Evolutionary conservation across 208 protist species (phyloP).

Genomic region (Entamoeba histolytica): DNA sequence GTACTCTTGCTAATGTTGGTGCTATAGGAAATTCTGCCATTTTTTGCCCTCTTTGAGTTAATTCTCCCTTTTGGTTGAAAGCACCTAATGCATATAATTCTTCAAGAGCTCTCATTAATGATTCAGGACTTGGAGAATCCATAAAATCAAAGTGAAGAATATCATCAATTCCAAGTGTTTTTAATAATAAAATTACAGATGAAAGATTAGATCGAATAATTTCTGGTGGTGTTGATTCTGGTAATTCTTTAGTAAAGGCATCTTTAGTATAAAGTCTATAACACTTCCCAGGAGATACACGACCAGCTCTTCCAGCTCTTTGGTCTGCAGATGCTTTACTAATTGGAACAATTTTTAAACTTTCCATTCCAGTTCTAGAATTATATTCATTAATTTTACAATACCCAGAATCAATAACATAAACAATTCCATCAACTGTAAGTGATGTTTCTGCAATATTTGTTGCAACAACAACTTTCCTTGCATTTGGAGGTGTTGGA

Average conservation of each 20-base stretch:
- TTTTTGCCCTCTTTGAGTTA: background rate
- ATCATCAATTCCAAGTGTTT: conserved; percentile 51
- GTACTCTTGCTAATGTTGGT: background rate
- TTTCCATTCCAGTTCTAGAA: conserved; percentile 9
- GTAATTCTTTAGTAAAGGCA: conserved; percentile 40
- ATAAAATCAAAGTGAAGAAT: conserved; percentile 49
- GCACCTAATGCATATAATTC: background rate
- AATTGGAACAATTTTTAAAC: conserved; percentile 1
- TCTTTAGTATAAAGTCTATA: conserved; percentile 20
- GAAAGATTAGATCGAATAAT: conserved; percentile 60
- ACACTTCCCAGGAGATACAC: background rate
- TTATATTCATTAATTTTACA: conserved; percentile 55
- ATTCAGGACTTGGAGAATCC: conserved; percentile 33
- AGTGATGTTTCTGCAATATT: conserved; percentile 66
- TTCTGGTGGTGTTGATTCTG: conserved; percentile 49
- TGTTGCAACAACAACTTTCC: conserved; percentile 20
- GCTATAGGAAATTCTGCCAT: background rate
- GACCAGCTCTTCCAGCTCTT: conserved; percentile 11
- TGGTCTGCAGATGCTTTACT: conserved; percentile 10
- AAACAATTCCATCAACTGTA: conserved; percentile 89
- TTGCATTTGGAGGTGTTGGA: background rate
- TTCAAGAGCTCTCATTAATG: background rate
- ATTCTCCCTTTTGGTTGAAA: background rate
- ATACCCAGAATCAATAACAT: conserved; percentile 88
- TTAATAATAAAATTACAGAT: conserved; percentile 57